Evolutionary conservation across 768 basidiomycete species (phyloP).

Genomic region (Cyathus striatus): DNA sequence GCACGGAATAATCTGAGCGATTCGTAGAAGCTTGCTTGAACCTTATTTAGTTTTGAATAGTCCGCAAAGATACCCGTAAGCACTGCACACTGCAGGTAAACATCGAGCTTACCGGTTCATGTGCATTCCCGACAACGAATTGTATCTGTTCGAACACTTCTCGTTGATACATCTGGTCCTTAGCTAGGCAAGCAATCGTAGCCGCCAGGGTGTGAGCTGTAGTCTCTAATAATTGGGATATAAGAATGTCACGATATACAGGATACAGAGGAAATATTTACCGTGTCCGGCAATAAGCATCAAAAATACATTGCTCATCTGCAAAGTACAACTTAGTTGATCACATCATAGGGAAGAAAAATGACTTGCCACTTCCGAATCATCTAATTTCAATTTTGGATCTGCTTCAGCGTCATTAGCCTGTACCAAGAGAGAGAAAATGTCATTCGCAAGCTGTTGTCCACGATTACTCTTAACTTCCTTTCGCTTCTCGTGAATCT

Average conservation of each 20-base stretch:
- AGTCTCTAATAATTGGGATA: conserved; percentile 26
- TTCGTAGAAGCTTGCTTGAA: conserved; percentile 38
- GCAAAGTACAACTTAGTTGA: background rate
- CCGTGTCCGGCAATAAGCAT: conserved; percentile 4
- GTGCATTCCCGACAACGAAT: conserved; percentile 23
- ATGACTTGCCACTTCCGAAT: conserved; percentile 19
- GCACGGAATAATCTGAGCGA: conserved; percentile 40
- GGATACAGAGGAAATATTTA: background rate
- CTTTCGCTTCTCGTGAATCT: background rate
- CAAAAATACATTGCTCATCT: background rate
- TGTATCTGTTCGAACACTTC: conserved; percentile 34
- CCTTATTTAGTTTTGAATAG: conserved; percentile 34
- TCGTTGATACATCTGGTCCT: conserved; percentile 37
- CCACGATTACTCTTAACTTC: background rate
- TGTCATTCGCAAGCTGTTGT: background rate
- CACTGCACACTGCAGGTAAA: background rate
- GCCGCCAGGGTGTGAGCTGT: conserved; percentile 39
- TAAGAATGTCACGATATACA: background rate
- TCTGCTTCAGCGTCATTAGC: conserved; percentile 42
- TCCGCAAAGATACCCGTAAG: conserved; percentile 22
- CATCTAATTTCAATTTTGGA: conserved; percentile 31
- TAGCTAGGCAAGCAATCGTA: conserved; percentile 36
- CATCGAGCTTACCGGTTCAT: conserved; percentile 23
- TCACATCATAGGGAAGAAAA: background rate
- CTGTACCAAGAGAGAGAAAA: conserved; percentile 24